Base-by-base conservation (phyloP, 2,329 filamentous ascomycete genomes). In the Colletotrichum zoysiae region DNA sequence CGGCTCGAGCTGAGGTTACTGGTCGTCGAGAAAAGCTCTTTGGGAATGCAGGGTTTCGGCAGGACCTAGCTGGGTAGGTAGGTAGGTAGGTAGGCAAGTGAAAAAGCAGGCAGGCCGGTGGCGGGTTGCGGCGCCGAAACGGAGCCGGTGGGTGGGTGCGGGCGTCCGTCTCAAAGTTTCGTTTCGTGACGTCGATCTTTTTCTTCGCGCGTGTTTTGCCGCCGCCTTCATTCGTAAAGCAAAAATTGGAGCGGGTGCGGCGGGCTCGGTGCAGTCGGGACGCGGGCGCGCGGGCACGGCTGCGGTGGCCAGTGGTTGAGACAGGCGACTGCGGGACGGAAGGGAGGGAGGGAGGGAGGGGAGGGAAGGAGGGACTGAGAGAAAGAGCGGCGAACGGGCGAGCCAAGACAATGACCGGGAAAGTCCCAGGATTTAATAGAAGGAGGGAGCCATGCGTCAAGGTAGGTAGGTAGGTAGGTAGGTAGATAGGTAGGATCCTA, bases 61-160 rank as follows among this genome's bases (percentile, higher is more conserved):
- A 20, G 58, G 46, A n/a, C n/a, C n/a, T n/a, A n/a, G n/a, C n/a
- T n/a, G n/a, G n/a, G n/a, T n/a, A n/a, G n/a, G n/a, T n/a, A n/a
- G n/a, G n/a, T n/a, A n/a, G n/a, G n/a, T n/a, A n/a, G n/a, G n/a
- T n/a, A 8, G 35, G 46, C 60, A 38, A 51, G 38, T 53, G n/a
- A 33, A 6, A 38, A 26, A 64, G 23, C 40, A 64, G 50, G 23
- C 40, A 64, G 50, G 33, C 38, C 40, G 51, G 48, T 51, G 65
- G 69, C 44, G 66, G 35, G 3, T 30, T 30, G 46, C 58, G 58
- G 35, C 38, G 70, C 70, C 70, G 70, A 72, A 40, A 60, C 70
- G 70, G 70, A 70, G 65, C 70, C 70, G 70, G 55, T 70, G 40
- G 70, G 55, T 70, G 40, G 60, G 46, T 44, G 23, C 44, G 61